Conservation (phyloP, 2,329 filamentous ascomycete genomes). For the Colletotrichum sp. region DNA sequence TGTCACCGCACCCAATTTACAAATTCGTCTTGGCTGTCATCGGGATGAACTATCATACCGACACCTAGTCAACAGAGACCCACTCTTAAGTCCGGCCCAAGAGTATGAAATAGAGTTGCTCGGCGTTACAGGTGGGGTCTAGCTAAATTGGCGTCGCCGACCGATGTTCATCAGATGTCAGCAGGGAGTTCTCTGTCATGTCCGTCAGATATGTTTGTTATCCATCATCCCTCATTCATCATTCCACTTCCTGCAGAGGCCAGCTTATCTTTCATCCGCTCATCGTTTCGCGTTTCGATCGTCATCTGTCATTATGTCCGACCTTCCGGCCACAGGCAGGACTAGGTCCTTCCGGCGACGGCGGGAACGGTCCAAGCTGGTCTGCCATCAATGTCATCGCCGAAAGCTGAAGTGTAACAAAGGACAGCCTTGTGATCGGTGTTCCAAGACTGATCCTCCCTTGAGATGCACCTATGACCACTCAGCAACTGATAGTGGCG, state of each 20-base stretch:
- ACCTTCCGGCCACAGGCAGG: not conserved
- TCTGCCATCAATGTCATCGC: not conserved
- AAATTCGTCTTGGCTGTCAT: not conserved
- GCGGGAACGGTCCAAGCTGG: not conserved
- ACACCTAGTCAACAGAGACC: not conserved
- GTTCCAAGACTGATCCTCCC: not conserved
- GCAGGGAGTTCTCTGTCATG: not conserved
- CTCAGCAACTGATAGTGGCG: not conserved
- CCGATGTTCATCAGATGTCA: not conserved
- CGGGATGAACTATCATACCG: not conserved
- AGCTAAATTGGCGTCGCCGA: not conserved
- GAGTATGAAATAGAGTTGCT: not conserved
- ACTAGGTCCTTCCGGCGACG: not conserved
- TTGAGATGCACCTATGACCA: not conserved
- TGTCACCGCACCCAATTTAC: not conserved
- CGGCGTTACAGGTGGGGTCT: not conserved
- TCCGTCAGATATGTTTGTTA: not conserved
- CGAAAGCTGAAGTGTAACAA: slow-evolving; percentile 2
- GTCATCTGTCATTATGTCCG: not conserved
- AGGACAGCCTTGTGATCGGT: not conserved
- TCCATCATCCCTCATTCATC: not conserved
- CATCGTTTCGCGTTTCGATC: not conserved
- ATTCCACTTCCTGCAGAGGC: not conserved
- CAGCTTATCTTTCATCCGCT: not conserved
- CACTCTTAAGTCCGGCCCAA: not conserved